Evolutionary conservation across 371 early-diverging fungal species (phyloP), one percentile per base, ranked within the genome.

Genomic region (Dichotomocladium elegans): DNA sequence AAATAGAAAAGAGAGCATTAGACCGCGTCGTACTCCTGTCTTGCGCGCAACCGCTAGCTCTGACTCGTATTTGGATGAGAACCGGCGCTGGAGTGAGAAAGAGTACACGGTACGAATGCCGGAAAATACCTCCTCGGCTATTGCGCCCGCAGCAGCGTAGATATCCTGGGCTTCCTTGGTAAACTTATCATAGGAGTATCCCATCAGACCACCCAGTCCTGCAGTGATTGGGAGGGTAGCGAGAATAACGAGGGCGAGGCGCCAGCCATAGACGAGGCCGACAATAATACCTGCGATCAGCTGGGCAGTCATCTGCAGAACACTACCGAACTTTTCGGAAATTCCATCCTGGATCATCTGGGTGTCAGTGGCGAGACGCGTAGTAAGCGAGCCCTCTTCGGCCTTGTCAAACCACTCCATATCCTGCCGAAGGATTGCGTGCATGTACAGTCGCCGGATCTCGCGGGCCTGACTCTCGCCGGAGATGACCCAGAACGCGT

Each of bases 331-430:
- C 64, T 94, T 94, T 34, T 88, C 91, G 14, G 80, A 74, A 9
- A 90, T 83, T 22, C 94, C 89, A 64, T 89, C 90, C 57, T 90
- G 89, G 35, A 91, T 77, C n/a, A 88, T 33, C 31, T 92, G 74
- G 34, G 83, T 78, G 71, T 93, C 85, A 55, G 81, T 68, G 6
- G 86, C 79, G 4, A 91, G 75, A 37, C 89, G 78, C 10, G 86
- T 83, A 22, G 82, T 87, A 33, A 83, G 61, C 50, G 86, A 85
- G 19, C 86, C 87, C 42, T 64, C 54, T 57, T 77, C 70, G 24
- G 77, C 63, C 10, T 68, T 66, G 55, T 97, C 98, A 33, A 53
- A 53, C 53, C 53, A 49, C 21, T 21, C 82, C 46, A 91, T 81
- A 24, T 96, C 90, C 66, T 96, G 95, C 6, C 87, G 80, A 25